Conservation (phyloP, 805 yeast genomes). For the Nakazawaea siamensis region DNA sequence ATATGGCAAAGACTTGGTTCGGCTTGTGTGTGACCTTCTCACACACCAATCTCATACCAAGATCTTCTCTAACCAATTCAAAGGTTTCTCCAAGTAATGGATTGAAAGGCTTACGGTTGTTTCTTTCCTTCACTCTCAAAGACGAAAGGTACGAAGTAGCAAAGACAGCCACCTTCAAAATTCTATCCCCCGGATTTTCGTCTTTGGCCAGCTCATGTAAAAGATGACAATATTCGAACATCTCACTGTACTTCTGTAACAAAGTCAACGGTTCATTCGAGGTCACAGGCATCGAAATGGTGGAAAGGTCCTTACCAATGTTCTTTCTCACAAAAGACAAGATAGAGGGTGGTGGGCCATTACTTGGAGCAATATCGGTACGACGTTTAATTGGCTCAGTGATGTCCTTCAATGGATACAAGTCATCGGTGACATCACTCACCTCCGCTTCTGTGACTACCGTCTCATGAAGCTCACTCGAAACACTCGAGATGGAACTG, state of each 20-base stretch:
- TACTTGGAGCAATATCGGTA: conserved; percentile 47
- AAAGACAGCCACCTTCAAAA: conserved; percentile 69
- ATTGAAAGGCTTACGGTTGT: conserved; percentile 84
- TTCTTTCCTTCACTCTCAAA: conserved; percentile 66
- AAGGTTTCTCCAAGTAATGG: conserved; percentile 91
- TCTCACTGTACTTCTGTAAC: conserved; percentile 72
- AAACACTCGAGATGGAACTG: conserved; percentile 11
- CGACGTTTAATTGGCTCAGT: conserved; percentile 40
- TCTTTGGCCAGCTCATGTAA: conserved; percentile 52
- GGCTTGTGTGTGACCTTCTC: conserved; percentile 92
- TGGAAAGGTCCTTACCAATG: conserved; percentile 83
- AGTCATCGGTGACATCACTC: conserved; percentile 19
- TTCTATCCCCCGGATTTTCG: conserved; percentile 45
- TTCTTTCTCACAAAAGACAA: conserved; percentile 76
- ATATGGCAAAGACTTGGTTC: conserved; percentile 72
- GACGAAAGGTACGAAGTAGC: conserved; percentile 70
- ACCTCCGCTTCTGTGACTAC: neutral
- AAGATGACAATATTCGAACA: conserved; percentile 66
- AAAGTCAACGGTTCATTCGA: conserved; percentile 87
- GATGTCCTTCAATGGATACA: conserved; percentile 63
- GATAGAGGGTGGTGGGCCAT: conserved; percentile 72
- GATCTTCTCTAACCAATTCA: conserved; percentile 81
- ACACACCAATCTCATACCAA: conserved; percentile 62
- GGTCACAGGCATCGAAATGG: conserved; percentile 89
- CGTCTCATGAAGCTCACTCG: conserved; percentile 10